Percentiles rank a stretch among this genome's conserved stretches.
Evolutionary conservation across 2,329 filamentous ascomycete species (phyloP).

Genomic region (Trichoderma sp.): DNA sequence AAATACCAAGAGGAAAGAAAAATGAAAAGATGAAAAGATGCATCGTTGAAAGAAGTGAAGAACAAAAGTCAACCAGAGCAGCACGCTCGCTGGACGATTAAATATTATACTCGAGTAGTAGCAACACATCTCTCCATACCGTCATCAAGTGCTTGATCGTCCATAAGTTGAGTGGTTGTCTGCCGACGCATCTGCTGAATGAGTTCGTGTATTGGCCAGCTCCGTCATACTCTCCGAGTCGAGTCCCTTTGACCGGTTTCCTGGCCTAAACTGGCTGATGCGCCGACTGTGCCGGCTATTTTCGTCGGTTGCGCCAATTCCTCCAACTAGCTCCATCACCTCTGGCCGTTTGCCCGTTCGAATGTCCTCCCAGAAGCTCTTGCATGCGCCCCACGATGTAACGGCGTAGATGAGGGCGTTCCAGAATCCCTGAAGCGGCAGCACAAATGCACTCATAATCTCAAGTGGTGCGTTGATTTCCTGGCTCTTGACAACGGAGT

Average conservation of each 20-base stretch:
- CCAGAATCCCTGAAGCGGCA: constrained; percentile 83
- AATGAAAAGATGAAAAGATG: neutral
- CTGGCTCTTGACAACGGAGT: constrained; percentile 59
- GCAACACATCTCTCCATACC: neutral
- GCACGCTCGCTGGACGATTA: constrained; percentile 6
- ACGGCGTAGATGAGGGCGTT: constrained; percentile 74
- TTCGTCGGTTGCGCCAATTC: constrained; percentile 24
- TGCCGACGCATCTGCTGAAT: constrained; percentile 6
- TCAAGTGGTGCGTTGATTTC: constrained; percentile 59
- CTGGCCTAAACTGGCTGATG: constrained; percentile 9
- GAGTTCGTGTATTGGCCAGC: constrained; percentile 12
- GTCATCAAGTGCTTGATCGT: constrained; percentile 9
- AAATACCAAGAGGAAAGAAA: neutral
- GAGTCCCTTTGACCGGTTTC: constrained; percentile 7
- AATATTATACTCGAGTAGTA: constrained; percentile 18
- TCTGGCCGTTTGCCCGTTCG: constrained; percentile 29
- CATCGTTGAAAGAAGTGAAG: neutral
- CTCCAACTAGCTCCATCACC: constrained; percentile 37
- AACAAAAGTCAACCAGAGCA: neutral
- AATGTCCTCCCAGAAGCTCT: constrained; percentile 44
- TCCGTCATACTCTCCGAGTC: constrained; percentile 20
- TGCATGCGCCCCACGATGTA: constrained; percentile 66
- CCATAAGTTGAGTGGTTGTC: constrained; percentile 4
- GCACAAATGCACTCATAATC: constrained; percentile 68
- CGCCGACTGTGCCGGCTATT: constrained; percentile 16